Conservation (phyloP, 163 green algal species). For the Chlamydomonas reinhardtii region DNA sequence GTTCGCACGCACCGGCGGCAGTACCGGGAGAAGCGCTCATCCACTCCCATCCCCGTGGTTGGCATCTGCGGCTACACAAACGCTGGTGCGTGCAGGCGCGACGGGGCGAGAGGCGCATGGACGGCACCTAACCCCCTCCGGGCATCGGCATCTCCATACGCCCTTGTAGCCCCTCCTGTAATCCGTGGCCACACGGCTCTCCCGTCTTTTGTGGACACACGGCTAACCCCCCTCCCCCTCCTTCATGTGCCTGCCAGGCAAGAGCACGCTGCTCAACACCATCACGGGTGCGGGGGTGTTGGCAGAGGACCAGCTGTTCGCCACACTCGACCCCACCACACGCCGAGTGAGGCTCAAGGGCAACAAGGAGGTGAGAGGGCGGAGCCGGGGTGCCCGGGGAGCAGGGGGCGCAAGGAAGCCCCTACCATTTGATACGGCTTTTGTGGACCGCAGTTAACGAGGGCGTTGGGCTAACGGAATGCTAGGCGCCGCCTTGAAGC, state of each 20-base stretch:
- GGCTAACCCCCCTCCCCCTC: too few species aligned
- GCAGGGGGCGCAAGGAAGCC: too few species aligned
- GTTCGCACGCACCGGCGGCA: constrained; percentile 80
- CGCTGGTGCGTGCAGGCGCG: constrained; percentile 60
- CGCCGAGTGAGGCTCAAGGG: constrained; percentile 80
- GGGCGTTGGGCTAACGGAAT: too few species aligned
- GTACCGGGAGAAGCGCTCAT: constrained; percentile 81
- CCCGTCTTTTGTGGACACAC: background rate
- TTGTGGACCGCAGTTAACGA: too few species aligned
- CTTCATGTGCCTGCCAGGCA: constrained; percentile 70
- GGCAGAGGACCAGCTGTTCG: constrained; percentile 98
- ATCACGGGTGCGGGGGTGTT: constrained; percentile 83
- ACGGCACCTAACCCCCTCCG: too few species aligned
- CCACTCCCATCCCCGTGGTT: constrained; percentile 85
- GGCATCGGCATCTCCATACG: too few species aligned
- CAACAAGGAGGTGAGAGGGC: constrained; percentile 70
- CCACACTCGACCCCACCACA: constrained; percentile 97
- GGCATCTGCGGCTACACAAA: constrained; percentile 98
- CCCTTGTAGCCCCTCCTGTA: too few species aligned
- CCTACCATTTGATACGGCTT: too few species aligned
- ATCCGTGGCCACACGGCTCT: too few species aligned
- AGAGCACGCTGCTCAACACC: constrained; percentile 94
- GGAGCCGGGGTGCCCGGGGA: background rate
- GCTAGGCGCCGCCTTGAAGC: too few species aligned
- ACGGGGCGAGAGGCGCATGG: too few species aligned